Conservation (phyloP, 345 rosid species). For the Kandelia obovata region DNA sequence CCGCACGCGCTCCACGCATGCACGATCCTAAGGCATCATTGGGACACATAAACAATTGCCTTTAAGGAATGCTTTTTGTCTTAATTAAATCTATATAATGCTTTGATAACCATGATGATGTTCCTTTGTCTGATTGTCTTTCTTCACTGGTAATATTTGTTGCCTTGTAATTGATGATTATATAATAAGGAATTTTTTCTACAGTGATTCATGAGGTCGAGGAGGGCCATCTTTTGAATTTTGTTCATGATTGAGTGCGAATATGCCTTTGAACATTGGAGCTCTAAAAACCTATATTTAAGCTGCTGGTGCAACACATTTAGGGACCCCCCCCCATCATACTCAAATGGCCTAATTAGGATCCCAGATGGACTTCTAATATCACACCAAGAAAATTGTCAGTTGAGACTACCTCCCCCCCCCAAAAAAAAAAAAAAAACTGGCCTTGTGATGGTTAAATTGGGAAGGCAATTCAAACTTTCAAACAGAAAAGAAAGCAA, state of each 20-base stretch:
- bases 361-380: no score
- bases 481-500: no score
- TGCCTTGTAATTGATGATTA: conserved; percentile 20
- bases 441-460: background rate
- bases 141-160: conserved; percentile 26
- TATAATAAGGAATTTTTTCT: background rate
- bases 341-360: no score
- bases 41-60: conserved; percentile 45
- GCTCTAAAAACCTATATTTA: no score
- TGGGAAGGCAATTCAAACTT: no score
- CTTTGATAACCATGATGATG: conserved; percentile 29
- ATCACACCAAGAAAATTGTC: no score
- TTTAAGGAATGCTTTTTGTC: conserved; percentile 32
- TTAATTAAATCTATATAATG: conserved; percentile 17
- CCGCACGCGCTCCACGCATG: conserved; percentile 74
- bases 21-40: conserved; percentile 40
- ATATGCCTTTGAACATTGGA: no score
- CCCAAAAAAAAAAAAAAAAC: no score
- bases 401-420: no score
- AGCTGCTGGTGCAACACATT: background rate
- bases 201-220: background rate
- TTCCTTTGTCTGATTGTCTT: conserved; percentile 6
- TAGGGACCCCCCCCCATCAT: background rate
- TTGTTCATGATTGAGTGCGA: conserved; percentile 3
- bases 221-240: no score